phyloP scores from a whole-genome alignment of 768 basidiomycete species.

The Rubroboletus pulcherrimus region DNA sequence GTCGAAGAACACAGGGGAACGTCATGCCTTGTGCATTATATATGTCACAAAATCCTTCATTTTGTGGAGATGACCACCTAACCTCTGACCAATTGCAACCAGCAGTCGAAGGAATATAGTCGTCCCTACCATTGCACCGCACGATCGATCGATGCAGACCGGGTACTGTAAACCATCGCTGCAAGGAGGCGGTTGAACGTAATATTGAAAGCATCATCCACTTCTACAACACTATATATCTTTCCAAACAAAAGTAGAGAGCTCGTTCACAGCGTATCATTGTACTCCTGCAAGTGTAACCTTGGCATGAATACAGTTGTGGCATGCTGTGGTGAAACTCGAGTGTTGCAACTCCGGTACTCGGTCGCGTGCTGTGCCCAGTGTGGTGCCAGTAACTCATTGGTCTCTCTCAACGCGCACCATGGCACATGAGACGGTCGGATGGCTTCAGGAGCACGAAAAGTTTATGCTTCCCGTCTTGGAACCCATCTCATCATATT shows the following conservation, averaged over 20 bases:
- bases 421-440: slow-evolving; percentile 2
- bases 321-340: neutral
- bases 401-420: neutral
- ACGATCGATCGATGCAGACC: too few relatives aligned
- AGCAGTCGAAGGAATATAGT: neutral
- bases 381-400: neutral
- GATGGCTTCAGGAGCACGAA: slow-evolving; percentile 19
- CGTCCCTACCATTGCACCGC: neutral
- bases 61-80: slow-evolving; percentile 26
- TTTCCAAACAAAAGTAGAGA: too few relatives aligned
- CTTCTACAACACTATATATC: too few relatives aligned
- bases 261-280: too few relatives aligned
- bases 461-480: slow-evolving; percentile 26
- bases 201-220: too few relatives aligned
- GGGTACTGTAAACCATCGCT: too few relatives aligned
- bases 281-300: neutral
- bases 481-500: slow-evolving; percentile 41
- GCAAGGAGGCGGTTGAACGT: too few relatives aligned
- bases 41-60: slow-evolving; percentile 25
- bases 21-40: slow-evolving; percentile 23
- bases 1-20: slow-evolving; percentile 9
- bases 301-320: neutral
- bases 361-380: too few relatives aligned
- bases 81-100: neutral
- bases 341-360: neutral